phyloP scores from a whole-genome alignment of 495 filamentous ascomycete species.

The Penicillium nucicola region DNA sequence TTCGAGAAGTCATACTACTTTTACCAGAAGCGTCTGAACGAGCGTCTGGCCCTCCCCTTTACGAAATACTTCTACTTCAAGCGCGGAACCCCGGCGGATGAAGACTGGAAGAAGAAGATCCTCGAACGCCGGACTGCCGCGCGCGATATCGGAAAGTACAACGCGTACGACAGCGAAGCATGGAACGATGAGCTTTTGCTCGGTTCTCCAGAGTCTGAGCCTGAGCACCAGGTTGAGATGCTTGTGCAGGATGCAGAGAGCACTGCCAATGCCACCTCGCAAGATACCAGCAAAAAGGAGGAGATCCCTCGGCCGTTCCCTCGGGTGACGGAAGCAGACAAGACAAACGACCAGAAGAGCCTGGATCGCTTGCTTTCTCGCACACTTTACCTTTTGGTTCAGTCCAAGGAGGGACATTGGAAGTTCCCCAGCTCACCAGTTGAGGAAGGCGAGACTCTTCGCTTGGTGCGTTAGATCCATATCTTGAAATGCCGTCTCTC shows the following conservation, averaged over 20 bases:
- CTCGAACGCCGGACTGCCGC: conserved; percentile 70
- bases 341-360: conserved; percentile 66
- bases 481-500: too few relatives aligned
- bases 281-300: conserved; percentile 60
- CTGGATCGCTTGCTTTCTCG: conserved; percentile 71
- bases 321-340: conserved; percentile 77
- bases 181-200: conserved; percentile 95
- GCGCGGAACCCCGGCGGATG: conserved; percentile 75
- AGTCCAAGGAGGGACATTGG: conserved; percentile 67
- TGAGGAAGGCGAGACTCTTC: conserved; percentile 66
- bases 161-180: conserved; percentile 68
- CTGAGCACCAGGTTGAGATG: conserved; percentile 58
- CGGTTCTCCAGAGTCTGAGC: conserved; percentile 58
- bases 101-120: conserved; percentile 88
- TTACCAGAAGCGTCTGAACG: conserved; percentile 95
- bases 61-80: conserved; percentile 95
- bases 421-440: conserved; percentile 71
- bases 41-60: conserved; percentile 87
- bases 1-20: conserved; percentile 94
- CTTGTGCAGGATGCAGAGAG: conserved; percentile 76
- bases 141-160: conserved; percentile 83
- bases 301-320: conserved; percentile 67
- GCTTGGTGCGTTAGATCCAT: conserved; percentile 62
- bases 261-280: conserved; percentile 59
- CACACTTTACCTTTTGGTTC: conserved; percentile 83